Evolutionary conservation across 2,329 filamentous ascomycete species (phyloP).

Genomic region (Emmonsiellopsis sp.): DNA sequence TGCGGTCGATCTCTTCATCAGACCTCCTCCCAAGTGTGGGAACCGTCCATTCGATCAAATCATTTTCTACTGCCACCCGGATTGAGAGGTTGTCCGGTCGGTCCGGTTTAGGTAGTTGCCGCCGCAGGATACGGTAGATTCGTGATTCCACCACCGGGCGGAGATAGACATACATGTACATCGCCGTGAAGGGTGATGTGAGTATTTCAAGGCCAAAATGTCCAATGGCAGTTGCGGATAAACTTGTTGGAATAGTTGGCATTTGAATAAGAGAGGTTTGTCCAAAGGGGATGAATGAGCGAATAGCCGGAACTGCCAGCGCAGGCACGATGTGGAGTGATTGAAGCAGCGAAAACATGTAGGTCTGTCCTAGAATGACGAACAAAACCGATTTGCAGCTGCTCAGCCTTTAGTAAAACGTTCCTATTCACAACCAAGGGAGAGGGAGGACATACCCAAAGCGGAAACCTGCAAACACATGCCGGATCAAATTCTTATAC

Average conservation of each 20-base stretch:
- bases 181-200: slow-evolving; percentile 26
- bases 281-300: slow-evolving; percentile 29
- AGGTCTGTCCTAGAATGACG: slow-evolving; percentile 30
- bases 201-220: slow-evolving; percentile 19
- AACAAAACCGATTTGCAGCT: slow-evolving; percentile 28
- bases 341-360: slow-evolving; percentile 35
- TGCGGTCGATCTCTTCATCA: slow-evolving; percentile 30
- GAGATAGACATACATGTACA: slow-evolving; percentile 27
- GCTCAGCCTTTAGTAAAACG: slow-evolving; percentile 11
- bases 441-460: slow-evolving; percentile 4
- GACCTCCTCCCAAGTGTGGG: slow-evolving; percentile 30
- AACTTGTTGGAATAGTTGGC: slow-evolving; percentile 18
- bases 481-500: slow-evolving; percentile 18
- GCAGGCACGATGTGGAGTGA: slow-evolving; percentile 30
- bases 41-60: slow-evolving; percentile 34
- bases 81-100: slow-evolving; percentile 32
- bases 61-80: slow-evolving; percentile 33
- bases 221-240: slow-evolving; percentile 20
- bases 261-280: slow-evolving; percentile 24
- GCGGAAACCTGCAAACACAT: slow-evolving; percentile 14
- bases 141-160: slow-evolving; percentile 29
- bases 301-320: slow-evolving; percentile 21
- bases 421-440: neutral
- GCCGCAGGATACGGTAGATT: slow-evolving; percentile 31
- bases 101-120: slow-evolving; percentile 32